Percentiles rank a stretch among this genome's conserved stretches.
phyloP scores from a whole-genome alignment of 2,329 filamentous ascomycete genomes.

The Pseudogymnoascus sp. region DNA sequence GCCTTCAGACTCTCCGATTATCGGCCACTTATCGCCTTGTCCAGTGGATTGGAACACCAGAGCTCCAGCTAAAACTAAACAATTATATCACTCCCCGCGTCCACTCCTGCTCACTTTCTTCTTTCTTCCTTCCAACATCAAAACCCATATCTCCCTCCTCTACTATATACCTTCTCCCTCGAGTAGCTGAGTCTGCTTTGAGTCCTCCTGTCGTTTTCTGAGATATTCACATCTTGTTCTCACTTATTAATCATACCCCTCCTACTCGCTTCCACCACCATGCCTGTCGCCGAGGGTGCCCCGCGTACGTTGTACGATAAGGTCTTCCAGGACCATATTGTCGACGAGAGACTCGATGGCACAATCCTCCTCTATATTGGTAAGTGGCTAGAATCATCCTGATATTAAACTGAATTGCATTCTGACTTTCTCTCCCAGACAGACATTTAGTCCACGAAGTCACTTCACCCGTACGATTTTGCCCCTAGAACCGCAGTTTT shows the following conservation, averaged over 20 bases:
- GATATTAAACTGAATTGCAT: not conserved
- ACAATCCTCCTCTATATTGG: conserved; percentile 90
- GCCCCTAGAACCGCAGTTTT: not conserved
- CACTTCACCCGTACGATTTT: conserved; percentile 71
- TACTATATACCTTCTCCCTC: not conserved
- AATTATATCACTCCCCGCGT: not conserved
- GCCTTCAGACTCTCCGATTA: not conserved
- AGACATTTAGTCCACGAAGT: conserved; percentile 97
- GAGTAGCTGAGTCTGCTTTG: not conserved
- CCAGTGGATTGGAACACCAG: not conserved
- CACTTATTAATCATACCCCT: not conserved
- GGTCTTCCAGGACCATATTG: conserved; percentile 88
- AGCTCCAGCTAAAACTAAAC: not conserved
- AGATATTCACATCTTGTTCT: not conserved
- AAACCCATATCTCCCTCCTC: not conserved
- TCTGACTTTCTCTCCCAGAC: conserved; percentile 43
- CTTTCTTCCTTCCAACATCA: not conserved
- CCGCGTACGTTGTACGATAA: conserved; percentile 94
- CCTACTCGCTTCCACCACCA: conserved; percentile 36
- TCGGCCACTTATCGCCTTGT: not conserved
- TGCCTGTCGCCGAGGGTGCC: conserved; percentile 65
- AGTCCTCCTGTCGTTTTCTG: not conserved
- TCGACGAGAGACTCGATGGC: conserved; percentile 91
- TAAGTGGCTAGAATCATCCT: conserved; percentile 35
- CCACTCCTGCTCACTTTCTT: not conserved